Base-by-base conservation (phyloP, 352 stramenopile genomes). In the Globisporangium paroecandrum region DNA sequence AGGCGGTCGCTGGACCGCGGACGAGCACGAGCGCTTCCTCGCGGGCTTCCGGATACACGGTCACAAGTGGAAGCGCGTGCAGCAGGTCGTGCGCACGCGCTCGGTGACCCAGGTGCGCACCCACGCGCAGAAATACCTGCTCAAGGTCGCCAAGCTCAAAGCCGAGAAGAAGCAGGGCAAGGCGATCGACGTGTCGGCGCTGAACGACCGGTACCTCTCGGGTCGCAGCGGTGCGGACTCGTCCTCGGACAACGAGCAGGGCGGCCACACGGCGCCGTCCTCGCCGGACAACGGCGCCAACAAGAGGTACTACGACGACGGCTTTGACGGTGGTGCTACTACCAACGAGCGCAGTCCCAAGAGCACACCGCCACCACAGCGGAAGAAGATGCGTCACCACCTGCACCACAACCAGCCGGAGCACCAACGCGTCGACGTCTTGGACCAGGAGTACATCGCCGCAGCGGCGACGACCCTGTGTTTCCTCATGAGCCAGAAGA, bases 61-160 rank as follows among this genome's bases (percentile, higher is more conserved):
- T 24, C 87, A 96, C 79, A 95, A 96, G 76, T 96, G 89, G 89
- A 96, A 96, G 73, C 87, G 89, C 41, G 89, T 96, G 58, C 89
- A 96, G 66, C 87, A 95, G 63, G 87, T 96, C 12, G 89, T 96
- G 4, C 85, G 87, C 69, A 94, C 86, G 36, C 79, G 89, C n/a
- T 95, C 89, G 0, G 89, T 96, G 20, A 96, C 89, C 0, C 89
- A 96, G 78, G 89, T 96, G 27, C 87, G 89, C 54, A 96, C 89
- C 12, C 89, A 96, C 66, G 89, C 89, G 5, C 89, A 96, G 47
- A 96, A 96, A 64, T 95, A 96, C 64, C 51, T 96, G 63, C 82
- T 96, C 57, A 96, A 96, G 69, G 75, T 96, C n/a, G 87, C 89
- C 71, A 96, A 96, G 75, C 73, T 95, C 24, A 91, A 92, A 74